These are phyloP conservation scores for Fusarium hainanense DNA, from an alignment of 2,329 filamentous ascomycete genomes.

Conservation along the genomic window DNA sequence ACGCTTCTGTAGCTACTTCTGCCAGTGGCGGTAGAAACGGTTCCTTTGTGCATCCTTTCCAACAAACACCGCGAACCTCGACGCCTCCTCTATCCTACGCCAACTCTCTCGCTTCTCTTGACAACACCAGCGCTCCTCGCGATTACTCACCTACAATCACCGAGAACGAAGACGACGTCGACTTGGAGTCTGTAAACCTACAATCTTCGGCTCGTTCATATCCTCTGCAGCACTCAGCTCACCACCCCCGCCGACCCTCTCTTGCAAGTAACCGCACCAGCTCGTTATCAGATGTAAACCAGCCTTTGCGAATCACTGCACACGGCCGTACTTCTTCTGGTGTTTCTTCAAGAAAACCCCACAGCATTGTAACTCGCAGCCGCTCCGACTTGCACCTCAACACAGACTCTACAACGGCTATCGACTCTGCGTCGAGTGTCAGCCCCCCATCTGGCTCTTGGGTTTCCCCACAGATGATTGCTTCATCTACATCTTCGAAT, in stretches of 20 bases:
- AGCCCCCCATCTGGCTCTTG: constrained; percentile 46
- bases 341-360: constrained; percentile 55
- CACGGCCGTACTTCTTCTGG: constrained; percentile 45
- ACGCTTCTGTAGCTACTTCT: constrained; percentile 66
- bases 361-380: constrained; percentile 50
- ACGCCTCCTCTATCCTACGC: constrained; percentile 70
- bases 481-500: constrained; percentile 48
- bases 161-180: constrained; percentile 61
- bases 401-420: constrained; percentile 44
- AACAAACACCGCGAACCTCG: constrained; percentile 70
- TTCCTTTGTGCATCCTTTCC: constrained; percentile 71
- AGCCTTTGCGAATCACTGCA: constrained; percentile 43
- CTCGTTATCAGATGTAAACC: constrained; percentile 50
- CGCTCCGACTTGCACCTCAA: constrained; percentile 61
- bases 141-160: constrained; percentile 68
- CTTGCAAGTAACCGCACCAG: constrained; percentile 51
- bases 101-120: constrained; percentile 65
- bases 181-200: constrained; percentile 43
- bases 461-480: constrained; percentile 42
- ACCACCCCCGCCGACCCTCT: constrained; percentile 47
- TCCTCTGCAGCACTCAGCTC: constrained; percentile 24
- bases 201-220: constrained; percentile 36
- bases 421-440: constrained; percentile 42
- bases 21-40: constrained; percentile 63
- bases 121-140: constrained; percentile 54